Evolutionary conservation across 2,329 filamentous ascomycete species (phyloP), one percentile per base, ranked within the genome.

Genomic region (Trichoderma sp.): DNA sequence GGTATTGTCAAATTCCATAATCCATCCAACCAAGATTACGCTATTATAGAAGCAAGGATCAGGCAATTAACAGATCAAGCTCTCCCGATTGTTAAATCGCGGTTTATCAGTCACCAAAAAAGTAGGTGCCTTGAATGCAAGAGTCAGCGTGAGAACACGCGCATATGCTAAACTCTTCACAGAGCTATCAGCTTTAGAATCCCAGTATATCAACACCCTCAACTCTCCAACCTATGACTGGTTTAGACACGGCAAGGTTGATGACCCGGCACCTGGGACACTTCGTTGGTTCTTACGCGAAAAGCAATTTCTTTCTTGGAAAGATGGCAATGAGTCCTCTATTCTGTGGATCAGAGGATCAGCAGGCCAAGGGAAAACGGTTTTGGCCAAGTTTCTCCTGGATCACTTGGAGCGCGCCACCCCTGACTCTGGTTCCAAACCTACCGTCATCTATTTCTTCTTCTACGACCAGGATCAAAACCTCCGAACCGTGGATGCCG

Each of bases 1-100:
- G 71, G 71, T 14, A 70, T 76, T 11, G 71, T 76, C 5, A 76
- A 76, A 54, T 76, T 60, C 55, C 30, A 37, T 32, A 24, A 59
- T n/a, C 30, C 37, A 21, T 59, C 55, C 10, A 37, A 59, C 16
- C 28, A 32, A 24, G 55, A 59, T 30, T 59, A 59, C 11, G 18
- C 37, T 11, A 59, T 59, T 30, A 59, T 59, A 37, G 28, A 59
- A n/a, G 28, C 55, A 13, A 59, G 55, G 32, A 59, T 59, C 11
- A n/a, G 14, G 30, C 30, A 30, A 59, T 37, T 59, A 18, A 30
- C 11, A 24, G 24, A 28, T 24, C 30, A 59, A 21, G 55, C 55
- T 3, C 28, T 21, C 2, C n/a, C 18, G n/a, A 30, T 37, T 24
- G 37, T 59, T 30, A 32, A 30, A 34, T 28, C 30, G 11, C 55